Percentiles rank a stretch among this genome's conserved stretches.
phyloP scores from a whole-genome alignment of 2,329 filamentous ascomycete genomes.

The Colletotrichum melonis region DNA sequence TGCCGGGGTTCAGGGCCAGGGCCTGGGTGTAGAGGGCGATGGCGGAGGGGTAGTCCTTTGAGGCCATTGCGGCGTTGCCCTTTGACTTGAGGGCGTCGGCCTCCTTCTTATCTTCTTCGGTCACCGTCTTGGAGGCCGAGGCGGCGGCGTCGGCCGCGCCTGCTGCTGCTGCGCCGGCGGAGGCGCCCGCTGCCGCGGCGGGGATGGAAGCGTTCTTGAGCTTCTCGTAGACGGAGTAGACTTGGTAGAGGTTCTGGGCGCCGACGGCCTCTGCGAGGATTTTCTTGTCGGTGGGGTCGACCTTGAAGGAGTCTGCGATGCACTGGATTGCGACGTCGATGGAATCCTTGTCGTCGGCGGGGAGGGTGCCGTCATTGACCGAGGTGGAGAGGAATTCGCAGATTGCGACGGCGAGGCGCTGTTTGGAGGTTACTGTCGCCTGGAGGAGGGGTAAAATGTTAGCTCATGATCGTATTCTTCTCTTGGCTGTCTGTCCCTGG shows the following conservation, averaged over 20 bases:
- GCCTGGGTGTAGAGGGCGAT: conserved; percentile 92
- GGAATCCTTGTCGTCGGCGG: conserved; percentile 88
- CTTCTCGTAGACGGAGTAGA: conserved; percentile 97
- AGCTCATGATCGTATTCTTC: not conserved
- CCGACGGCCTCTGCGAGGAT: conserved; percentile 83
- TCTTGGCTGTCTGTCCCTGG: not conserved
- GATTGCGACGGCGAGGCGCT: conserved; percentile 96
- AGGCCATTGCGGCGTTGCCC: conserved; percentile 94
- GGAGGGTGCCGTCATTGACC: conserved; percentile 87
- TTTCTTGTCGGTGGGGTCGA: conserved; percentile 82
- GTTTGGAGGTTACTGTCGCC: conserved; percentile 63
- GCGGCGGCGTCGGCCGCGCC: conserved; percentile 47
- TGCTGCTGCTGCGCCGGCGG: conserved; percentile 56
- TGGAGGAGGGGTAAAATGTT: conserved; percentile 34
- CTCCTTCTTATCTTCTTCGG: conserved; percentile 76
- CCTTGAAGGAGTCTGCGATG: conserved; percentile 94
- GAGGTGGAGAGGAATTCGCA: conserved; percentile 93
- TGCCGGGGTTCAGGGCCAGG: conserved; percentile 81
- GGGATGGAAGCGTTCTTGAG: conserved; percentile 70
- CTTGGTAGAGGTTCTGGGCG: conserved; percentile 86
- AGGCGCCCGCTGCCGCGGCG: conserved; percentile 44
- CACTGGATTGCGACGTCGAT: conserved; percentile 95
- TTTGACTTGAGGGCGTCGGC: conserved; percentile 90
- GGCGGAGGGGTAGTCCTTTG: conserved; percentile 87
- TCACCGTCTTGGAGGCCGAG: conserved; percentile 46